Percentiles rank a stretch among this genome's conserved stretches.
These are phyloP conservation scores for Furcasterigmium furcatum DNA, from an alignment of 2,329 filamentous ascomycete species.

Conservation along the genomic window DNA sequence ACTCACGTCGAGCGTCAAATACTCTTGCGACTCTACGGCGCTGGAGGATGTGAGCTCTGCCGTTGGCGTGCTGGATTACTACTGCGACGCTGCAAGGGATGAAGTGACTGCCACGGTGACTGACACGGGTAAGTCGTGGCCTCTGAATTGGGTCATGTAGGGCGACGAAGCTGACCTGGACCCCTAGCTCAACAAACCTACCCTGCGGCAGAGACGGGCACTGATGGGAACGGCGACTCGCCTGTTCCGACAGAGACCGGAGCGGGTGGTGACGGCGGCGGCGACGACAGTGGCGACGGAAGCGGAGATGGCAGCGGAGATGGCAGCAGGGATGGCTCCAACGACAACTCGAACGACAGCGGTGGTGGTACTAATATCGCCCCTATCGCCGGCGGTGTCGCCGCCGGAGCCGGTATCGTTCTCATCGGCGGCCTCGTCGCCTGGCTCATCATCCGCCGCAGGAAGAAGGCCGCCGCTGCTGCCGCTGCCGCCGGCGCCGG, in stretches of 20 bases:
- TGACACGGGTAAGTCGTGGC: slow-evolving; percentile 29
- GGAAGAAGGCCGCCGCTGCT: slow-evolving; percentile 18
- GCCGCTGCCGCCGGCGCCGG: slow-evolving; percentile 8
- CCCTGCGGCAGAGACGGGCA: slow-evolving; percentile 8
- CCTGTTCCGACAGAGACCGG: background rate
- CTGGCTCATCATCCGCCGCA: slow-evolving; percentile 33
- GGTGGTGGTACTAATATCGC: slow-evolving; percentile 18
- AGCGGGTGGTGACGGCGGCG: background rate
- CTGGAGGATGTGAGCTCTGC: slow-evolving; percentile 42
- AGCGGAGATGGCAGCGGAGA: no score
- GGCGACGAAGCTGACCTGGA: slow-evolving; percentile 11
- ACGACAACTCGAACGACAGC: background rate
- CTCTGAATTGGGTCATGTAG: slow-evolving; percentile 9
- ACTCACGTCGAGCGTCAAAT: slow-evolving; percentile 41
- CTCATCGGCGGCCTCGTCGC: slow-evolving; percentile 22
- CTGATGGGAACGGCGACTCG: slow-evolving; percentile 7
- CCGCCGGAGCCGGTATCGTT: slow-evolving; percentile 17
- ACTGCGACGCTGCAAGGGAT: slow-evolving; percentile 46
- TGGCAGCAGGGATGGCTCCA: slow-evolving; percentile 3
- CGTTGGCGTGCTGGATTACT: slow-evolving; percentile 38
- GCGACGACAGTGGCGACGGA: slow-evolving; percentile 3
- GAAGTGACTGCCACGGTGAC: slow-evolving; percentile 36
- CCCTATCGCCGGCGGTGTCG: slow-evolving; percentile 28
- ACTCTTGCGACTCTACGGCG: slow-evolving; percentile 38
- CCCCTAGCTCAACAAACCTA: slow-evolving; percentile 21